Evolutionary conservation across 805 yeast species (phyloP).

Genomic region (Debaryomyces castellii): DNA sequence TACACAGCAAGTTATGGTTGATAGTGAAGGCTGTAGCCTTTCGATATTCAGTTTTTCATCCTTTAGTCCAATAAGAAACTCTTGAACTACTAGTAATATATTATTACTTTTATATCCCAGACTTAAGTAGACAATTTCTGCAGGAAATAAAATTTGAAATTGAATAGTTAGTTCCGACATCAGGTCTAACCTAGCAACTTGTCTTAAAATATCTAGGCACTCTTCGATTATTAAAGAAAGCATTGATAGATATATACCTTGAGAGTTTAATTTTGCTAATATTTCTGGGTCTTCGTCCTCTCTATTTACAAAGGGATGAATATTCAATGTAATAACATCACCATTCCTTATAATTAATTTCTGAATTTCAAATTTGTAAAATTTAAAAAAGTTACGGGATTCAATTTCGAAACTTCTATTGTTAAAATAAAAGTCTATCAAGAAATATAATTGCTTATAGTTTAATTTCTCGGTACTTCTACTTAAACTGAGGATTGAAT

Average conservation of each 20-base stretch:
- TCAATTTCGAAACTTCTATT: slow-evolving; percentile 15
- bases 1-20: slow-evolving; percentile 17
- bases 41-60: neutral
- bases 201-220: slow-evolving; percentile 20
- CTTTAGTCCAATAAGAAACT: slow-evolving; percentile 5
- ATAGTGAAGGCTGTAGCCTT: slow-evolving; percentile 12
- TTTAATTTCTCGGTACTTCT: slow-evolving; percentile 19
- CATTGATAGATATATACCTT: slow-evolving; percentile 30
- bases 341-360: slow-evolving; percentile 15
- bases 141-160: slow-evolving; percentile 25
- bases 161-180: slow-evolving; percentile 8
- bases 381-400: slow-evolving; percentile 20
- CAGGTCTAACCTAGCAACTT: slow-evolving; percentile 3
- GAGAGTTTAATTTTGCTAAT: slow-evolving; percentile 15
- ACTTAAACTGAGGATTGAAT: slow-evolving; percentile 14
- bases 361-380: slow-evolving; percentile 26
- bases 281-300: slow-evolving; percentile 13
- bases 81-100: slow-evolving; percentile 12
- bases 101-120: slow-evolving; percentile 14
- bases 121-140: slow-evolving; percentile 15
- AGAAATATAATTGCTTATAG: slow-evolving; percentile 22
- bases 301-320: neutral
- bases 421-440: slow-evolving; percentile 30
- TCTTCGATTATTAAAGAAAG: slow-evolving; percentile 33
- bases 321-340: slow-evolving; percentile 7